Evolutionary conservation across 257 asterid genomes (phyloP), one percentile per base, ranked within the genome.

Genomic region (Eustoma russellianum): DNA sequence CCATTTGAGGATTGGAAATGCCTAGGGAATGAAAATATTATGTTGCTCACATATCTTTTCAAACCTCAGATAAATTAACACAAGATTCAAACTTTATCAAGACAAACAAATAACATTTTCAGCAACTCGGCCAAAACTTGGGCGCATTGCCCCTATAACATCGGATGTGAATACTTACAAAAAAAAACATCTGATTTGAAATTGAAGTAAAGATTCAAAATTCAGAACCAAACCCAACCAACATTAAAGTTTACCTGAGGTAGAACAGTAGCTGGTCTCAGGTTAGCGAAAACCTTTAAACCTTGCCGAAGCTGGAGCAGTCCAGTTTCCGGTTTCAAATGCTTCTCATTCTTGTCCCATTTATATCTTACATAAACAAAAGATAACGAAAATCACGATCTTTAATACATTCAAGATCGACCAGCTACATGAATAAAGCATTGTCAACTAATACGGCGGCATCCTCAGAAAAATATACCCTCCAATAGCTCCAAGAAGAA

Each of bases 401-500:
- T 38, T 38, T 38, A 8, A 1, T 0, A 38, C 43, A 38, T 11
- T 5, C 2, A 1, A 38, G 0, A 38, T 35, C 30, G 19, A 8
- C 13, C 50, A 17, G 38, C 65, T 17, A 13, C 38, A 18, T 9
- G 13, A 7, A 7, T 24, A 57, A 59, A 47, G 6, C 40, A 35
- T 7, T 51, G 3, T 33, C 13, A 67, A 46, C 51, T 50, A 52
- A 40, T 17, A 35, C 10, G 14, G 19, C 6, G 45, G 17, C 48
- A 50, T 1, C 33, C n/a, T n/a, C 54, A 45, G 41, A 30, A 1
- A 62, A 3, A 24, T 30, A 64, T 74, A 87, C 97, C 99, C 99
- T 80, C 99, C 99, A 67, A 92, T 88, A 35, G 99, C 97, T 63
- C 99, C 99, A 44, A 92, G 97, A 58, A 92, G 91, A 74, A 88